Evolutionary conservation across 768 basidiomycete species (phyloP).

Genomic region (Mycena floridula): DNA sequence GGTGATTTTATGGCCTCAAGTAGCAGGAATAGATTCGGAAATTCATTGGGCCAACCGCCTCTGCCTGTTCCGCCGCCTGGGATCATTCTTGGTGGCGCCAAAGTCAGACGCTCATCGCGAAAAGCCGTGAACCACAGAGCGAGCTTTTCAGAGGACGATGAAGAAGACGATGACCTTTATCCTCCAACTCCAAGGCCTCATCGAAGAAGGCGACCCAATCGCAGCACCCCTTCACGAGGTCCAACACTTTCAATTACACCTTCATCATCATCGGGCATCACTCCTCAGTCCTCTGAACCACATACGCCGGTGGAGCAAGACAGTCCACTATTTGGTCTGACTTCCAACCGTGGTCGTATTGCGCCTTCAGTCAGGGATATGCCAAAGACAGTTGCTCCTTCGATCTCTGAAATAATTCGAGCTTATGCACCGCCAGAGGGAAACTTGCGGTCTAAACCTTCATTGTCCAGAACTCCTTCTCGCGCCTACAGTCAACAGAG

Average conservation of each 20-base stretch:
- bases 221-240: slow-evolving; percentile 13
- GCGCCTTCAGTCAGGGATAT: slow-evolving; percentile 19
- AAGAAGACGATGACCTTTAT: slow-evolving; percentile 38
- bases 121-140: slow-evolving; percentile 21
- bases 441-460: slow-evolving; percentile 42
- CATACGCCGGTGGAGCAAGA: slow-evolving; percentile 4
- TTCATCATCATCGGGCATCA: slow-evolving; percentile 6
- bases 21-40: slow-evolving; percentile 48
- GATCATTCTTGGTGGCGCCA: slow-evolving; percentile 55
- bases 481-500: slow-evolving; percentile 31
- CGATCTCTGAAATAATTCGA: slow-evolving; percentile 86
- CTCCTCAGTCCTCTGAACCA: slow-evolving; percentile 5
- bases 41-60: slow-evolving; percentile 79
- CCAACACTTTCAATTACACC: slow-evolving; percentile 14
- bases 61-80: slow-evolving; percentile 82
- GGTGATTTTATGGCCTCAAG: slow-evolving; percentile 50
- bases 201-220: slow-evolving; percentile 24
- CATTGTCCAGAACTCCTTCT: slow-evolving; percentile 40
- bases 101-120: slow-evolving; percentile 27
- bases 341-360: slow-evolving; percentile 14
- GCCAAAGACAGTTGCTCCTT: slow-evolving; percentile 56
- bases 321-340: slow-evolving; percentile 16
- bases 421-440: slow-evolving; percentile 61
- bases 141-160: slow-evolving; percentile 53
- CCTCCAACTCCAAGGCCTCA: slow-evolving; percentile 26